Base-by-base conservation (phyloP, 1,284 basidiomycete species). In the Malassezia restricta region DNA sequence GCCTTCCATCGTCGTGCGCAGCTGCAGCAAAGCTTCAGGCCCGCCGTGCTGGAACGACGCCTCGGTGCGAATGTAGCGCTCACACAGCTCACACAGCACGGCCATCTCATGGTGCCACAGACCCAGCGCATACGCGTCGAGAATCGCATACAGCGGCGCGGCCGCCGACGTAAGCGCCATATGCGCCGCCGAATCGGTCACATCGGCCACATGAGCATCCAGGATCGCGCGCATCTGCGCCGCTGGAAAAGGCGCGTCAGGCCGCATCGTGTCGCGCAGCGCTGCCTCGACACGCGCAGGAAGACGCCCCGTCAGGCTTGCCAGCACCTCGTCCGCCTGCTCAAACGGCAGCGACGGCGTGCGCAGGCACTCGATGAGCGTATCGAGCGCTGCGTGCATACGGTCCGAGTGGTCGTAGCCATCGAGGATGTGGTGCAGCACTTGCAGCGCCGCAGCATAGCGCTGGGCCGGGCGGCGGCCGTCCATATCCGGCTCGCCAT, bases 381-480 rank as follows among this genome's bases (percentile, higher is more conserved):
- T 85, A 75, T 87, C 87, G 68, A 91, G 77, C 17, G 85, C 86
- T 1, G 82, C 76, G 37, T 81, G 78, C 86, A 92, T 62, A 33
- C 52, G 52, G 54, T 62, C 64, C 54, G 56, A 57, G 59, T 71
- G 65, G 59, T 73, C 68, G 62, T 64, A 73, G 35, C 70, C 70
- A 47, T 69, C 70, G 44, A 73, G 64, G 66, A 95, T 91, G 76
- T 96, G 87, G 75, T 85, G 83, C 48, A 99, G 80, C 49, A 87
- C 80, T 63, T 82, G 81, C 59, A 86, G 77, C 75, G 84, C 84
- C 69, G 83, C 82, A 56, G 80, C 78, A 62, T 90, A 83, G 56
- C 82, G 83, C 75, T 98, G 94, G 74, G 95, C 84, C 35, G 89
- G 82, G 77, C 92, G 95, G 77, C 80, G 86, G 47, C 91, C 92